phyloP scores from a whole-genome alignment of 139 green algal species.

The Tetratostichococcus sp. region DNA sequence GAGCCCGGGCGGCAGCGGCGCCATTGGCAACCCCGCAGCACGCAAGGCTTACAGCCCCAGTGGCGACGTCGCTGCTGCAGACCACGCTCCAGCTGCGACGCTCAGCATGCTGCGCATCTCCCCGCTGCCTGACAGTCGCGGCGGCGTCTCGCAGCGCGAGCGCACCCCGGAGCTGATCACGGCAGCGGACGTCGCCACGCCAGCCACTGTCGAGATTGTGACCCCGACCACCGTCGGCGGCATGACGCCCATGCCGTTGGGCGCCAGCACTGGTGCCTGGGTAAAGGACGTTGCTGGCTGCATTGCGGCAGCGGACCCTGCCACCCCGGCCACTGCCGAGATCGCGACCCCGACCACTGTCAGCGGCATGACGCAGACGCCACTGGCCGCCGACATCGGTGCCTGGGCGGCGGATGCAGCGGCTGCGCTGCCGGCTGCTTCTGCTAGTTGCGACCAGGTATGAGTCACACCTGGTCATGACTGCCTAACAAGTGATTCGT shows the following conservation, averaged over 20 bases:
- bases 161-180: neutral
- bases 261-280: too few relatives aligned
- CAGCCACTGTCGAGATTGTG: neutral
- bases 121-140: neutral
- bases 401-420: too few relatives aligned
- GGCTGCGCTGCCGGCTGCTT: too few relatives aligned
- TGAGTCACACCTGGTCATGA: too few relatives aligned
- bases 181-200: neutral
- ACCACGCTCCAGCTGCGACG: neutral
- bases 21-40: neutral
- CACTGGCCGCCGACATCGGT: too few relatives aligned
- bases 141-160: neutral
- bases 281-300: too few relatives aligned
- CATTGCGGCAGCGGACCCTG: too few relatives aligned
- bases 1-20: too few relatives aligned
- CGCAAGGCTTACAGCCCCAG: neutral
- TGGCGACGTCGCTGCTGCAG: neutral
- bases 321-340: neutral
- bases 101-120: neutral
- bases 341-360: neutral
- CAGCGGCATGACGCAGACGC: neutral
- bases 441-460: too few relatives aligned
- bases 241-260: neutral
- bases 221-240: neutral
- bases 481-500: too few relatives aligned